A percentile compares a stretch with the other conserved stretches of the same genome.
Evolutionary conservation across 1,139 yeast genomes (phyloP).

Genomic region (Kluyveromyces sp.): DNA sequence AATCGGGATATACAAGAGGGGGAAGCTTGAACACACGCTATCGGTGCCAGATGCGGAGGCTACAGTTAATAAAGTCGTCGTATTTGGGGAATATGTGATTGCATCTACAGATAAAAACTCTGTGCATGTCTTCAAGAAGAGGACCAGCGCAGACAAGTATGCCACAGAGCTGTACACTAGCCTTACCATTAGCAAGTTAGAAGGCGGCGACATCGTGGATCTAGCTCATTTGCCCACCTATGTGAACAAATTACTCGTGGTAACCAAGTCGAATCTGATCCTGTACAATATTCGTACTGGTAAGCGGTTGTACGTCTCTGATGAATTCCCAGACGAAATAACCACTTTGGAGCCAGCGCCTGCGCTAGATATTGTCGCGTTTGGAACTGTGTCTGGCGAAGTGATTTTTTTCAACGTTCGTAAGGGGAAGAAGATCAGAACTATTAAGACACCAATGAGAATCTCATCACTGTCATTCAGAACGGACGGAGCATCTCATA

Average conservation of each 20-base stretch:
- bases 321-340: constrained; percentile 43
- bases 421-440: constrained; percentile 54
- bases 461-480: constrained; percentile 78
- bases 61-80: constrained; percentile 44
- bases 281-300: constrained; percentile 75
- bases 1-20: constrained; percentile 79
- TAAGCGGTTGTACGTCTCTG: constrained; percentile 57
- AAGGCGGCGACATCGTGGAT: constrained; percentile 60
- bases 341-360: constrained; percentile 77
- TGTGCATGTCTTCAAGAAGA: constrained; percentile 59
- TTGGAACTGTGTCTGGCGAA: constrained; percentile 68
- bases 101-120: constrained; percentile 47
- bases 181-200: constrained; percentile 47
- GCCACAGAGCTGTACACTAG: constrained; percentile 65
- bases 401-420: constrained; percentile 62
- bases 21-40: constrained; percentile 56
- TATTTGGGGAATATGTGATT: constrained; percentile 77
- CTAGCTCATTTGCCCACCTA: constrained; percentile 85
- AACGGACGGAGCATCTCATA: constrained; percentile 82
- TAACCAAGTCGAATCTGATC: constrained; percentile 52
- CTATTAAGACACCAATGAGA: constrained; percentile 51
- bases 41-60: constrained; percentile 29
- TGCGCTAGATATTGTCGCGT: constrained; percentile 72
- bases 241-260: constrained; percentile 78
- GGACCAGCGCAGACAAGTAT: constrained; percentile 39